Evolutionary conservation across 176 grass and related monocot species (phyloP).

Genomic region (Lolium multiflorum): DNA sequence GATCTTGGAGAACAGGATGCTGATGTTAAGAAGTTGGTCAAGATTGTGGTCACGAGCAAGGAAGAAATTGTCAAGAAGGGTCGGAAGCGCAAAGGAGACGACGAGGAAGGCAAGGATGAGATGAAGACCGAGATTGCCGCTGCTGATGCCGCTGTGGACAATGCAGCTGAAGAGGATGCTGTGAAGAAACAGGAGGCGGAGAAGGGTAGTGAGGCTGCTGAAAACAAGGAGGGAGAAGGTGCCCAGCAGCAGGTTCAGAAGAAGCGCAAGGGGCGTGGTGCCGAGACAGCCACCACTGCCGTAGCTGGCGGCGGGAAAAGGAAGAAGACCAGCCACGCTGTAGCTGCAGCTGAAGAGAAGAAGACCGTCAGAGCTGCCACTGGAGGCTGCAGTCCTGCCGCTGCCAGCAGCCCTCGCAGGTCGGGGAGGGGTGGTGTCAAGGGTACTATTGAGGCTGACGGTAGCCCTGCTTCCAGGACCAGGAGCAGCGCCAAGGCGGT

Average conservation of each 20-base stretch:
- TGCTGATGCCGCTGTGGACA: background rate
- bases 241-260: constrained; percentile 9
- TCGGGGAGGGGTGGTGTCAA: background rate
- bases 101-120: background rate
- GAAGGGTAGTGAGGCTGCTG: constrained; percentile 22
- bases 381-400: background rate
- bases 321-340: constrained; percentile 10
- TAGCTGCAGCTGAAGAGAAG: background rate
- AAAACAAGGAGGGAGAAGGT: constrained; percentile 33
- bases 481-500: constrained; percentile 19
- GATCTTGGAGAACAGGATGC: constrained; percentile 22
- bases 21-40: constrained; percentile 39
- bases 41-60: constrained; percentile 47
- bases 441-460: background rate
- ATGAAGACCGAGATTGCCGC: constrained; percentile 44
- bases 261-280: constrained; percentile 37
- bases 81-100: constrained; percentile 34
- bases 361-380: background rate
- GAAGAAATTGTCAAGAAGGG: constrained; percentile 16
- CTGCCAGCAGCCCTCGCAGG: constrained; percentile 36
- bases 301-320: constrained; percentile 30
- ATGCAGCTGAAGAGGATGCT: constrained; percentile 21
- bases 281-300: background rate
- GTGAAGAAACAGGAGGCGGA: background rate
- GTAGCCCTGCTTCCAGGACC: constrained; percentile 4